Conservation (phyloP, 805 yeast species). For the Saccharomyces paradoxus region DNA sequence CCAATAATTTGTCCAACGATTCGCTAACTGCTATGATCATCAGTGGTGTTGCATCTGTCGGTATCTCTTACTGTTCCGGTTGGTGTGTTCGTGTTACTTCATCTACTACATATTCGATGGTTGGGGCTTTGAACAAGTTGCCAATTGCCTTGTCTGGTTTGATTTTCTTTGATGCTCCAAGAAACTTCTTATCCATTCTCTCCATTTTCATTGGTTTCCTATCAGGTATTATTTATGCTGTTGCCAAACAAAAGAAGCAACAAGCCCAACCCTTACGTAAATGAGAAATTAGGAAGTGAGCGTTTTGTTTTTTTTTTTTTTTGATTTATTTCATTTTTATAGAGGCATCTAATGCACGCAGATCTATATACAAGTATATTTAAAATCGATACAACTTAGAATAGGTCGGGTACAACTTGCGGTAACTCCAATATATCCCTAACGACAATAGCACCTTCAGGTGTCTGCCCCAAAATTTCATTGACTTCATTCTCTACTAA, state of each 20-base stretch:
- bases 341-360: neutral
- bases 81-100: constrained; percentile 98
- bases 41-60: constrained; percentile 85
- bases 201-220: constrained; percentile 83
- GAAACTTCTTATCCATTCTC: constrained; percentile 76
- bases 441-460: constrained; percentile 44
- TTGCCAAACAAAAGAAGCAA: constrained; percentile 81
- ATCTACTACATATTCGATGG: constrained; percentile 94
- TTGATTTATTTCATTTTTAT: neutral
- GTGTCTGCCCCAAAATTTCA: constrained; percentile 28
- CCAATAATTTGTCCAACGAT: constrained; percentile 59
- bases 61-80: constrained; percentile 92
- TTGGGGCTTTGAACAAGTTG: constrained; percentile 91
- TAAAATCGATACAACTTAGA: neutral
- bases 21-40: constrained; percentile 69
- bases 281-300: neutral
- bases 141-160: constrained; percentile 91
- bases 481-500: constrained; percentile 63
- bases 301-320: neutral
- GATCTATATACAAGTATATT: neutral
- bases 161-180: constrained; percentile 83
- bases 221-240: constrained; percentile 87
- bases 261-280: neutral
- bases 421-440: constrained; percentile 50
- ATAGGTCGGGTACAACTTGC: constrained; percentile 8